Base-by-base conservation (phyloP, 2,329 filamentous ascomycete species). In the Zasmidium angulare region DNA sequence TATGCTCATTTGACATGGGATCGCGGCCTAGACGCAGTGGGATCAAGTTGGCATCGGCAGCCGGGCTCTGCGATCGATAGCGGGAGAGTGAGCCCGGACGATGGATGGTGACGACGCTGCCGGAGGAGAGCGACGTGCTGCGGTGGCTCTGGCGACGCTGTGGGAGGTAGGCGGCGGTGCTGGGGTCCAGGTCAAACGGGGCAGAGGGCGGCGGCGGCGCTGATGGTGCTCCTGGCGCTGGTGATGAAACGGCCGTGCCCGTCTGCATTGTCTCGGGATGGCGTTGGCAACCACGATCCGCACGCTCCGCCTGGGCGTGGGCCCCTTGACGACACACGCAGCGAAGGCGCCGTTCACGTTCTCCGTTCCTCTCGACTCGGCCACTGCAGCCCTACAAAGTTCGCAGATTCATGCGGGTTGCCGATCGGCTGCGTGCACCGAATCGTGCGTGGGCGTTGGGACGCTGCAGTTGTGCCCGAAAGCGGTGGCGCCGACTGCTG, bases 51-150 rank as follows among this genome's bases (percentile, higher is more conserved):
- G 58, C 56, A 53, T 62, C 61, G 59, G 67, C 68, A 46, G 61
- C 58, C 17, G 66, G 65, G 40, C 59, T 68, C 56, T 66, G 66
- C 55, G 65, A 62, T 46, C 60, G 59, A 56, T 65, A 54, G 26
- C 56, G 61, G 48, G 61, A 60, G 49, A 71, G 54, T 36, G 77
- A 78, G 61, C 73, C 71, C 46, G 77, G 70, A 55, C 77, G 75
- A 66, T 75, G 73, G 67, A 78, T 67, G 12, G 76, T 75, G 57
- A 72, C 70, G 58, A 73, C 69, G 53, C 75, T 74, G 55, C 77
- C 77, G 60, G 77, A 78, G 50, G 77, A 79, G 51, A 75, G 66
- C 31, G 78, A 79, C 65, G 74, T 76, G 53, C 76, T 74, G 65
- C 76, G 76, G 51, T 61, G 60, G 54, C 58, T 56, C 24, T 60